Base-by-base conservation (phyloP, 257 asterid species). In the Solanum phureja region DNA sequence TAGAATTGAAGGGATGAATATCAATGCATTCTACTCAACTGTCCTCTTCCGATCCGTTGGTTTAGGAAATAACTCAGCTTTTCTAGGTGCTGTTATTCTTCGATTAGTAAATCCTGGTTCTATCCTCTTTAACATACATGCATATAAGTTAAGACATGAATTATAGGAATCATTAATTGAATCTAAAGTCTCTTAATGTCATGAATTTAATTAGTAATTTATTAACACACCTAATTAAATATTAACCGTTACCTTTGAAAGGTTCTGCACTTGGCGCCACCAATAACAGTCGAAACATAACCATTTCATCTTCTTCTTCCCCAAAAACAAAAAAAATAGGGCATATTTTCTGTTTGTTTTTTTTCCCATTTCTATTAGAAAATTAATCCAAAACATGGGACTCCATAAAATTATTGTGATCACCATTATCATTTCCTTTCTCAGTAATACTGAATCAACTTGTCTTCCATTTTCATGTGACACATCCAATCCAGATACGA, bases 21-120 rank as follows among this genome's bases (percentile, higher is more conserved):
- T 44, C 3, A 95, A 94, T 71, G 94, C 95, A 98, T 94, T 95
- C 89, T 95, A 95, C 18, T 95, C 98, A 10, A 98, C 98, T 0
- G 98, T 96, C 9, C 88, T 94, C 12, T 95, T 95, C 33, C 27
- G 49, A 89, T 95, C 98, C 0, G 93, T 95, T 0, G 98, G 99
- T 79, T 96, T 96, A 68, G 96, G 94, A 4, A 91, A 89, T 46
- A 93, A 92, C 60, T 95, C 98, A 1, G 86, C 11, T 58, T 8
- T 19, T 46, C 56, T 46, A 46, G 56, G 56, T 4, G 56, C 56
- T 46, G 56, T 46, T 46, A 46, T 46, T 46, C 18, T 46, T 12
- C 2, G 56, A 46, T 46, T 46, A 46, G 56, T 19, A 58, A 58
- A 58, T 58, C 66, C 11, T 58, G 24, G 11, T 3, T 58, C 66